A percentile compares a stretch with the other conserved stretches of the same genome.
Conservation (phyloP, 2,329 filamentous ascomycete species). For the Hymenoscyphus albidus region DNA sequence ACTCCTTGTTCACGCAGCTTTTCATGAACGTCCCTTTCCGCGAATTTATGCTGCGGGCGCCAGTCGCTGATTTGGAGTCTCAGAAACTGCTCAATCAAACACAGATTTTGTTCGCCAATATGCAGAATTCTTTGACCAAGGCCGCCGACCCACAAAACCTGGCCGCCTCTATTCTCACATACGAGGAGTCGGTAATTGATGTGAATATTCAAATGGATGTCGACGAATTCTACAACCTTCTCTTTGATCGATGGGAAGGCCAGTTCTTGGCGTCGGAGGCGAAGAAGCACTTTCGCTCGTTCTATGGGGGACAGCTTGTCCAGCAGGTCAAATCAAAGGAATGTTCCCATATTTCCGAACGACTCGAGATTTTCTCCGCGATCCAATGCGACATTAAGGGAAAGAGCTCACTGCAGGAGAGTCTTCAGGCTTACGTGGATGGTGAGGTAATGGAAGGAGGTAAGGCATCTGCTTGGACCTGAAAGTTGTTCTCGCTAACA, state of each 20-base stretch:
- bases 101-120: constrained; percentile 74
- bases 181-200: constrained; percentile 79
- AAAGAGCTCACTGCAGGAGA: constrained; percentile 78
- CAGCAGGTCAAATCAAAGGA: constrained; percentile 96
- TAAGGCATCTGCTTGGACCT: constrained; percentile 35
- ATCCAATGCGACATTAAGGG: constrained; percentile 97
- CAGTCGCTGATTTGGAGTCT: constrained; percentile 47
- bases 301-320: constrained; percentile 88
- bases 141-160: constrained; percentile 70
- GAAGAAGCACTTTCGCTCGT: constrained; percentile 71
- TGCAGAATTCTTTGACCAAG: constrained; percentile 78
- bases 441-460: constrained; percentile 94
- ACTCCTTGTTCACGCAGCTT: constrained; percentile 88
- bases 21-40: constrained; percentile 94
- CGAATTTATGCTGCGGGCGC: constrained; percentile 70
- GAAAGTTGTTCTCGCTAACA: constrained; percentile 25
- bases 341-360: constrained; percentile 88
- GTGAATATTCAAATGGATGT: constrained; percentile 94
- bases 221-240: constrained; percentile 92
- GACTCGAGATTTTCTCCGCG: constrained; percentile 85
- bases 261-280: constrained; percentile 66
- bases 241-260: constrained; percentile 87
- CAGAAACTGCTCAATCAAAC: constrained; percentile 73
- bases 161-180: constrained; percentile 73
- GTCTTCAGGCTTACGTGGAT: constrained; percentile 89